Conservation (phyloP, 768 basidiomycete species). For the Cyclocybe cylindracea region DNA sequence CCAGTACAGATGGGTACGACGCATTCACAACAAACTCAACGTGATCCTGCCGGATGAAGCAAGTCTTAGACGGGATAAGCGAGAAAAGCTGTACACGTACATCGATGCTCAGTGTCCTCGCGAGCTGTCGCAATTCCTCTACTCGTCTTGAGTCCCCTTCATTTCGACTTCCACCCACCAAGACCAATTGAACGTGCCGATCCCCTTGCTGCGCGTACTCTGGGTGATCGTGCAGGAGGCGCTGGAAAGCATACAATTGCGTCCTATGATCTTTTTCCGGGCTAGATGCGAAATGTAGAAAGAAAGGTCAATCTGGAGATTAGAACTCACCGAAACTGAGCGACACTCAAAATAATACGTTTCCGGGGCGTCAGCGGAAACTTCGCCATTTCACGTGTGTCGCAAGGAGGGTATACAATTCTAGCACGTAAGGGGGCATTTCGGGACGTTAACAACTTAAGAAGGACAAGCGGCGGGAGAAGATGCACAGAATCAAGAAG, state of each 20-base stretch:
- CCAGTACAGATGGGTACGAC: conserved; percentile 67
- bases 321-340: conserved; percentile 81
- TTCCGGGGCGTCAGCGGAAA: conserved; percentile 58
- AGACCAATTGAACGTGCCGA: conserved; percentile 56
- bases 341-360: conserved; percentile 78
- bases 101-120: conserved; percentile 61
- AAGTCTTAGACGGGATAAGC: neutral
- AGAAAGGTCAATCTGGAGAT: neutral
- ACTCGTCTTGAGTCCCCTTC: conserved; percentile 73
- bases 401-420: conserved; percentile 92
- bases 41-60: conserved; percentile 46
- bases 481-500: conserved; percentile 48
- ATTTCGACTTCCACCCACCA: conserved; percentile 88
- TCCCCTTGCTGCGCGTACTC: conserved; percentile 42
- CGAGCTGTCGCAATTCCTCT: conserved; percentile 54
- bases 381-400: conserved; percentile 68
- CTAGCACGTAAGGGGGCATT: conserved; percentile 29
- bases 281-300: conserved; percentile 33
- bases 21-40: conserved; percentile 86
- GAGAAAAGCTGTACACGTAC: conserved; percentile 36
- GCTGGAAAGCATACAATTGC: conserved; percentile 72
- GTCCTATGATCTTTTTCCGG: conserved; percentile 93
- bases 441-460: conserved; percentile 23
- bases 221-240: conserved; percentile 59
- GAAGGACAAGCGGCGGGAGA: conserved; percentile 41